Percentiles rank a stretch among this genome's conserved stretches.
Conservation (phyloP, 1,139 yeast genomes). For the Wickerhamiella pararugosa region DNA sequence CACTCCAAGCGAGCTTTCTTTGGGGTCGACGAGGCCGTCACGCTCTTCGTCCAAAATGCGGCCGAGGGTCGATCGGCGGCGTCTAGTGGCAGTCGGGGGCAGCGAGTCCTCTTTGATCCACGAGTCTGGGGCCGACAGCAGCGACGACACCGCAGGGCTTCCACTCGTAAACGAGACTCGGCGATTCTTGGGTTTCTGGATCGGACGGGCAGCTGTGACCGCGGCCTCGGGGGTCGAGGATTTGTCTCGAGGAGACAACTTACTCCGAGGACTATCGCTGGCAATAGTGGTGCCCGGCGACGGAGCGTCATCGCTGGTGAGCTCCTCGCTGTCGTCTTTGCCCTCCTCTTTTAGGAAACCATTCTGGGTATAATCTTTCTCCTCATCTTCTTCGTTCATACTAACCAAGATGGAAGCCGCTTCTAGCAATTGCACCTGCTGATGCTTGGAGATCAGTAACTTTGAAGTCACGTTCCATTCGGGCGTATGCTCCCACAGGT, state of each 20-base stretch:
- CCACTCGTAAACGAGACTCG: constrained; percentile 7
- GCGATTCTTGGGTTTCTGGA: constrained; percentile 10
- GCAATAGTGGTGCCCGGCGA: constrained; percentile 5
- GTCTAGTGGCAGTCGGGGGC: constrained; percentile 8
- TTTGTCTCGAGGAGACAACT: background rate
- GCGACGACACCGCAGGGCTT: constrained; percentile 10
- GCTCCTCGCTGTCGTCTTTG: constrained; percentile 6
- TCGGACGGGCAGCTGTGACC: constrained; percentile 13
- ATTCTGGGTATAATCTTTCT: constrained; percentile 1
- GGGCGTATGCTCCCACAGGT: constrained; percentile 78
- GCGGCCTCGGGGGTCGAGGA: constrained; percentile 12
- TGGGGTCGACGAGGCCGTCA: constrained; percentile 16
- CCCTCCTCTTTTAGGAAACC: constrained; percentile 13
- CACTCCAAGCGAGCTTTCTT: constrained; percentile 8
- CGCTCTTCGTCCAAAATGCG: constrained; percentile 11
- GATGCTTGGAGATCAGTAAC: constrained; percentile 71
- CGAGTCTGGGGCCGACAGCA: constrained; percentile 12
- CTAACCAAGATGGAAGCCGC: constrained; percentile 80
- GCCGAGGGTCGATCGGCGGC: constrained; percentile 11
- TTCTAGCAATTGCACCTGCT: constrained; percentile 74
- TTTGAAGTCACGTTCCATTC: constrained; percentile 83
- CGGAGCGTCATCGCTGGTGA: background rate
- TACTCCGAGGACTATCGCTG: no score
- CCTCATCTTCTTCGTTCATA: constrained; percentile 43
- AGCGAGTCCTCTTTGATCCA: constrained; percentile 11